Conservation (phyloP, 768 basidiomycete species). For the Tulasnella sp. region DNA sequence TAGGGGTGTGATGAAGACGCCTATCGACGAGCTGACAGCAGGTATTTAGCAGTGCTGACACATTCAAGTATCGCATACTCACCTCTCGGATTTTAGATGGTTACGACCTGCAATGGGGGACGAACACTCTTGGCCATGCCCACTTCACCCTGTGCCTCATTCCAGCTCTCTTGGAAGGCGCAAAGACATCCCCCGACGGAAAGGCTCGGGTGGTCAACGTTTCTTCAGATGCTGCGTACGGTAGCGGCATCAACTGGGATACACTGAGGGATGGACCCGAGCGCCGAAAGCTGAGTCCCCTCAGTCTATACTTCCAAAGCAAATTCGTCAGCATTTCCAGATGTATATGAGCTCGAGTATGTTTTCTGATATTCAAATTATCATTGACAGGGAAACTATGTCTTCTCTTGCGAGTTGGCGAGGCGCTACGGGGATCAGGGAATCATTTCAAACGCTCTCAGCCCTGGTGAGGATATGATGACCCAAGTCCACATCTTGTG, state of each 20-base stretch:
- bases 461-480: constrained; percentile 28
- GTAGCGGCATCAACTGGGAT: constrained; percentile 24
- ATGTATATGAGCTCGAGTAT: neutral
- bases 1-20: constrained; percentile 39
- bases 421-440: constrained; percentile 35
- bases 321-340: constrained; percentile 14
- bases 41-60: neutral
- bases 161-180: constrained; percentile 1
- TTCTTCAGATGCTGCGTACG: constrained; percentile 23
- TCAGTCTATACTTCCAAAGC: constrained; percentile 19
- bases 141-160: constrained; percentile 26
- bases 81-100: constrained; percentile 11
- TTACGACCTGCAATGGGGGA: constrained; percentile 29
- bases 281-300: neutral
- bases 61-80: neutral
- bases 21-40: constrained; percentile 32
- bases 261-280: constrained; percentile 23
- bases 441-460: constrained; percentile 31
- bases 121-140: constrained; percentile 26
- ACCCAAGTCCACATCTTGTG: neutral
- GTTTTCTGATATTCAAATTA: neutral
- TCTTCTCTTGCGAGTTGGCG: constrained; percentile 35
- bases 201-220: constrained; percentile 33
- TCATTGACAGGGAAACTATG: constrained; percentile 32
- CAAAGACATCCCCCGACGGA: constrained; percentile 22